Percentiles rank a stretch among this genome's conserved stretches.
These are phyloP conservation scores for Trichocladium uniseriatum DNA, from an alignment of 495 filamentous ascomycete genomes.

Conservation along the genomic window DNA sequence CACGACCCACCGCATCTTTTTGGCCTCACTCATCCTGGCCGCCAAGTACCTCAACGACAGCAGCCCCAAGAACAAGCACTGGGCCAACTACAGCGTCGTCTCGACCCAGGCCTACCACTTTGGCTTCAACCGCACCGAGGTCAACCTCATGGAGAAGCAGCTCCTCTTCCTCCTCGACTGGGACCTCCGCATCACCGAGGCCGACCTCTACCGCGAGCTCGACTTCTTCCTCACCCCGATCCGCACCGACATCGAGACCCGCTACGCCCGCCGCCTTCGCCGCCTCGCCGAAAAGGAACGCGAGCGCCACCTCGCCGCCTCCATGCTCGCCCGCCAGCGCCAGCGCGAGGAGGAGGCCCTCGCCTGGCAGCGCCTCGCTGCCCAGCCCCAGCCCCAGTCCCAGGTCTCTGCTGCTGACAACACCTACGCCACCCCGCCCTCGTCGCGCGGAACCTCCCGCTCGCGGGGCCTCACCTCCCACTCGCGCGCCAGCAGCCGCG, in stretches of 20 bases:
- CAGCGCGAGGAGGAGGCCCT: constrained; percentile 15
- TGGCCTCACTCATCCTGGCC: constrained; percentile 80
- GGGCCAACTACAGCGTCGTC: constrained; percentile 84
- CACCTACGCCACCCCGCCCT: constrained; percentile 30
- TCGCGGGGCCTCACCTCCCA: constrained; percentile 26
- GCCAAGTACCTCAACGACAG: constrained; percentile 98
- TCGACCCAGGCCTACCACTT: constrained; percentile 59
- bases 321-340: constrained; percentile 11
- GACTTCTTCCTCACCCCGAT: constrained; percentile 85
- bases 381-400: not conserved
- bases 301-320: constrained; percentile 24
- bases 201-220: constrained; percentile 79
- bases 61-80: constrained; percentile 99
- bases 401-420: not conserved
- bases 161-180: constrained; percentile 87
- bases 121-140: constrained; percentile 86
- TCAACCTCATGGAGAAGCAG: constrained; percentile 98
- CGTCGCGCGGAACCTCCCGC: constrained; percentile 31
- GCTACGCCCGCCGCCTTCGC: constrained; percentile 34
- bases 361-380: constrained; percentile 11
- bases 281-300: constrained; percentile 28
- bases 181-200: constrained; percentile 74
- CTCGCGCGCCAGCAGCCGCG: constrained; percentile 23
- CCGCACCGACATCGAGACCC: constrained; percentile 39
- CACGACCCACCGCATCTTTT: constrained; percentile 95